These are phyloP conservation scores for Lentinula raphanica DNA, from an alignment of 768 basidiomycete species.

Conservation along the genomic window DNA sequence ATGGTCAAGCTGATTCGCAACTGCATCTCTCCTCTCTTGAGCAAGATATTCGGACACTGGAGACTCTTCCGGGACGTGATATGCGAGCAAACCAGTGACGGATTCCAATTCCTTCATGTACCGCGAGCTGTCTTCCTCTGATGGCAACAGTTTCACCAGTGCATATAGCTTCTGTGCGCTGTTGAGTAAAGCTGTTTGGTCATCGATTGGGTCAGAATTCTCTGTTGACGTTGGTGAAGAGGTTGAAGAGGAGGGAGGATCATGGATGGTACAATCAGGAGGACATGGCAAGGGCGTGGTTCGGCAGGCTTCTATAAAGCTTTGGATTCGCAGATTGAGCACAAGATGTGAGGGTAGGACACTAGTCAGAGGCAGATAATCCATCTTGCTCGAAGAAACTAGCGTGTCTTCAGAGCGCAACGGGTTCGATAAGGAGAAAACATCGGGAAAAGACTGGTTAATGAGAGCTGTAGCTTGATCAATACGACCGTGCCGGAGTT, in stretches of 20 bases:
- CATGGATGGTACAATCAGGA: constrained; percentile 6
- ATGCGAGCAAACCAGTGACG: constrained; percentile 79
- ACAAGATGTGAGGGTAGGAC: constrained; percentile 69
- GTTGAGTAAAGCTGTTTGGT: constrained; percentile 45
- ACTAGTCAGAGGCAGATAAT: constrained; percentile 57
- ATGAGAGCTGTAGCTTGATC: constrained; percentile 64
- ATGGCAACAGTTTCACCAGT: constrained; percentile 50
- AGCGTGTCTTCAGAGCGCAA: not conserved
- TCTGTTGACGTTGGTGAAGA: constrained; percentile 8
- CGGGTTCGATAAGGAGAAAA: constrained; percentile 33
- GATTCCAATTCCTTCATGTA: constrained; percentile 70
- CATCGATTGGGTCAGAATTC: constrained; percentile 28
- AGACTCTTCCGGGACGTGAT: constrained; percentile 73
- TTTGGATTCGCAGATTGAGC: constrained; percentile 82
- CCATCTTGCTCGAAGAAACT: constrained; percentile 24
- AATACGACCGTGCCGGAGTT: constrained; percentile 73
- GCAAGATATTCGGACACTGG: constrained; percentile 71
- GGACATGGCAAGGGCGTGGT: constrained; percentile 55
- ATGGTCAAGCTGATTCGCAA: constrained; percentile 84
- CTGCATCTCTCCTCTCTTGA: constrained; percentile 69
- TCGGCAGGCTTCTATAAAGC: constrained; percentile 83
- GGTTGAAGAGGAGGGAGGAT: constrained; percentile 8
- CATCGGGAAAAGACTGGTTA: constrained; percentile 69
- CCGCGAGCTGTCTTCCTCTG: constrained; percentile 47
- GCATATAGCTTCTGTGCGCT: constrained; percentile 65